A percentile compares a stretch with the other conserved stretches of the same genome.
Conservation (phyloP, 139 green algal species). For the Micractinium conductrix region DNA sequence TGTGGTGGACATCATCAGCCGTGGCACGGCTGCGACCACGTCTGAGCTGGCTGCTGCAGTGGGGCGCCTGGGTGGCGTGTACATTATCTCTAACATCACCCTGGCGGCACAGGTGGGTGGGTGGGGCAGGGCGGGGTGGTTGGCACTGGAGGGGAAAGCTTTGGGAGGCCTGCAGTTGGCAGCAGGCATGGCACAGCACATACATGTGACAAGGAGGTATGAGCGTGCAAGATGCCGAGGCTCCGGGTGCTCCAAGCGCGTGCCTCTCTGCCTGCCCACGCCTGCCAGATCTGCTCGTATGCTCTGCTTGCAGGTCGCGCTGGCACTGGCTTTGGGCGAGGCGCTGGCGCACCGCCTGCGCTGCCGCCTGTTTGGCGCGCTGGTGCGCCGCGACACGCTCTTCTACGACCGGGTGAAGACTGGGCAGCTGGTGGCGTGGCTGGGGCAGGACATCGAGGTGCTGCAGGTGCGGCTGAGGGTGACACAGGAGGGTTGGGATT, state of each 20-base stretch:
- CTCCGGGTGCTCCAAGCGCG: too few species aligned
- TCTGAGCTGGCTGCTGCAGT: conserved; percentile 24
- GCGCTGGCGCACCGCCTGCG: conserved; percentile 35
- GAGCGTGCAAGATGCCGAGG: too few species aligned
- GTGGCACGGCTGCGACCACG: not conserved
- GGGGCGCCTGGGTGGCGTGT: conserved; percentile 35
- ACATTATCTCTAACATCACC: conserved; percentile 23
- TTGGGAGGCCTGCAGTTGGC: too few species aligned
- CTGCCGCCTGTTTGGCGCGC: conserved; percentile 34
- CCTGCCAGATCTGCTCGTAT: not conserved
- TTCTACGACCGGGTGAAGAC: conserved; percentile 35
- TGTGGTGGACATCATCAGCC: conserved; percentile 46
- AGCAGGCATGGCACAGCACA: too few species aligned
- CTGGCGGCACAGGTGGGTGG: conserved; percentile 37
- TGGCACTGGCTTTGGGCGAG: conserved; percentile 33
- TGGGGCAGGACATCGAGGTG: conserved; percentile 48
- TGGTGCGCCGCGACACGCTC: conserved; percentile 28
- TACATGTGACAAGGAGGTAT: too few species aligned
- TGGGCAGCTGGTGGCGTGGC: conserved; percentile 43
- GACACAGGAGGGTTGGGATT: not conserved
- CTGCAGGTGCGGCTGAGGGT: conserved; percentile 23
- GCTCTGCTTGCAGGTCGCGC: conserved; percentile 19
- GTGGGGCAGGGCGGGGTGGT: not conserved
- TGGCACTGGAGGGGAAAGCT: too few species aligned
- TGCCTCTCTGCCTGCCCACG: too few species aligned